Evolutionary conservation across 768 basidiomycete species (phyloP).

Genomic region (Phanerodontia chrysosporium): DNA sequence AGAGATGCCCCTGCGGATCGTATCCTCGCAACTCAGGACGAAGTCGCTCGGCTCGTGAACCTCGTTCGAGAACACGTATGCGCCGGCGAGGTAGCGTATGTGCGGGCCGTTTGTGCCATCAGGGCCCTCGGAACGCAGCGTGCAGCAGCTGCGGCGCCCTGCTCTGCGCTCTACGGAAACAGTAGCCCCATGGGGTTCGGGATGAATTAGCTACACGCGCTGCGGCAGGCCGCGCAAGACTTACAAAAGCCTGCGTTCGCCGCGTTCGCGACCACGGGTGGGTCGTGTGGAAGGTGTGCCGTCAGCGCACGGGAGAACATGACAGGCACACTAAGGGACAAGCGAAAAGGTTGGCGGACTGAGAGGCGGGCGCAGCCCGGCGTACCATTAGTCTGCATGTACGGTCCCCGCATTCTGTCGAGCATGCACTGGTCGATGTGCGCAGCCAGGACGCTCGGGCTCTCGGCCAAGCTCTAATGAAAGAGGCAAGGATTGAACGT

Average conservation of each 20-base stretch:
- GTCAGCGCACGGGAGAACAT: conserved; percentile 34
- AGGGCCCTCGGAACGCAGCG: conserved; percentile 25
- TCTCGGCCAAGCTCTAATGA: background rate
- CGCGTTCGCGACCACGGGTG: conserved; percentile 27
- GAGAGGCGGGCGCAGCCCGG: background rate
- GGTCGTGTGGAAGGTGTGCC: conserved; percentile 25
- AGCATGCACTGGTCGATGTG: conserved; percentile 25
- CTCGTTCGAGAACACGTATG: conserved; percentile 25
- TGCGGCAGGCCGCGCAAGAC: conserved; percentile 25
- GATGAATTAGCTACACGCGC: background rate
- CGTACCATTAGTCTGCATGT: background rate
- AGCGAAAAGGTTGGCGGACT: background rate
- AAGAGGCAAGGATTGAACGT: background rate
- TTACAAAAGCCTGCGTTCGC: conserved; percentile 34
- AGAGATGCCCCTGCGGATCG: conserved; percentile 26
- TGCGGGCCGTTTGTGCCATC: conserved; percentile 14
- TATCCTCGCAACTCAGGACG: conserved; percentile 26
- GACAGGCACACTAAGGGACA: conserved; percentile 17
- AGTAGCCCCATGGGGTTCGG: conserved; percentile 14
- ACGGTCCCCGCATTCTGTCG: conserved; percentile 7
- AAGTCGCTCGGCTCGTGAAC: conserved; percentile 31
- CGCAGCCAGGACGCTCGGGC: conserved; percentile 24
- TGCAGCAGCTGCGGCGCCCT: conserved; percentile 34
- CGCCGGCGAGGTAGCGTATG: conserved; percentile 19
- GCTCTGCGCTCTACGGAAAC: conserved; percentile 29